phyloP scores from a whole-genome alignment of 768 basidiomycete species.

The Phanerodontia chrysosporium region DNA sequence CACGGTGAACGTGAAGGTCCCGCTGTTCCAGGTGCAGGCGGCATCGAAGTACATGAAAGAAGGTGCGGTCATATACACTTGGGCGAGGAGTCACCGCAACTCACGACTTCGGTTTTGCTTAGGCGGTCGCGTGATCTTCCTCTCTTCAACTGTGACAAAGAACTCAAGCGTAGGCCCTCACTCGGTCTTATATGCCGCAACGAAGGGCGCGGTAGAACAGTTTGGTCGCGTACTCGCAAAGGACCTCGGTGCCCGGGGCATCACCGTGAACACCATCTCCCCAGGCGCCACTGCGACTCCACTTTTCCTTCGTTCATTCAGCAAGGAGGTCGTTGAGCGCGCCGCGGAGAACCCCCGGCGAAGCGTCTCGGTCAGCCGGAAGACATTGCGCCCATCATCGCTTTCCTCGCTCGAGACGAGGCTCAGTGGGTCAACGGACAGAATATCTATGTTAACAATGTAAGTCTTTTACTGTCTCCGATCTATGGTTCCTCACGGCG shows the following conservation, averaged over 20 bases:
- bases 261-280: constrained; percentile 51
- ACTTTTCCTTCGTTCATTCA: constrained; percentile 45
- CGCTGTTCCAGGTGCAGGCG: constrained; percentile 45
- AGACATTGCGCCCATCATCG: constrained; percentile 46
- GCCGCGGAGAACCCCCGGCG: constrained; percentile 39
- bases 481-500: background rate
- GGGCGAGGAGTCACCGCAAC: background rate
- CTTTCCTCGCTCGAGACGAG: constrained; percentile 45
- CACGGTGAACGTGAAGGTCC: constrained; percentile 48
- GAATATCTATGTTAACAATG: constrained; percentile 48
- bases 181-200: constrained; percentile 43
- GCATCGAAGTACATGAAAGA: constrained; percentile 35
- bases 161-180: constrained; percentile 38
- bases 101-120: background rate
- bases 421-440: constrained; percentile 52
- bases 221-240: constrained; percentile 49
- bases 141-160: constrained; percentile 43
- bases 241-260: constrained; percentile 41
- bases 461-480: constrained; percentile 22
- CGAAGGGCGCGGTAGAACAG: constrained; percentile 55
- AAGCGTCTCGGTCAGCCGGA: constrained; percentile 41
- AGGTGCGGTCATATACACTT: constrained; percentile 28
- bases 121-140: constrained; percentile 51
- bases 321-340: constrained; percentile 35
- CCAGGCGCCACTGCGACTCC: constrained; percentile 47